These are phyloP conservation scores for Tricholoma saponaceum DNA, from an alignment of 768 basidiomycete genomes.

Conservation along the genomic window DNA sequence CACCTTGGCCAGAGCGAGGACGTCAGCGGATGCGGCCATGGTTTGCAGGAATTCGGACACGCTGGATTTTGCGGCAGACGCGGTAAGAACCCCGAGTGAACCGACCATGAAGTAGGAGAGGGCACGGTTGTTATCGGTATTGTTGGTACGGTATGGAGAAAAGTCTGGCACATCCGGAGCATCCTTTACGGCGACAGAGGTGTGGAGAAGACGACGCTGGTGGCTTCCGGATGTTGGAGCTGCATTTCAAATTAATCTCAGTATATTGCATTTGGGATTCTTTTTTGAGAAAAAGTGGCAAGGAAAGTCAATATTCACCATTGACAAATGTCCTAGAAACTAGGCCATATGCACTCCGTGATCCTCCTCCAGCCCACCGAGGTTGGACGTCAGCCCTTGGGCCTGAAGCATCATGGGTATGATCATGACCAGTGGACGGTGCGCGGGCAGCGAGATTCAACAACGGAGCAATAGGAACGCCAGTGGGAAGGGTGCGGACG, in stretches of 20 bases:
- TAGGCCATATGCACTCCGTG: conserved; percentile 47
- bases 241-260: conserved; percentile 19
- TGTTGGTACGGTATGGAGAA: conserved; percentile 70
- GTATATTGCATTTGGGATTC: background rate
- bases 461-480: conserved; percentile 72
- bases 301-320: conserved; percentile 39
- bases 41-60: conserved; percentile 93
- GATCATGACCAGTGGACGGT: conserved; percentile 53
- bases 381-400: conserved; percentile 62
- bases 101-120: conserved; percentile 90
- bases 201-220: conserved; percentile 75
- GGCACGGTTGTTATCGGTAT: conserved; percentile 63
- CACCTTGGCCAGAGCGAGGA: conserved; percentile 96
- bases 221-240: conserved; percentile 51
- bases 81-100: conserved; percentile 88
- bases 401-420: conserved; percentile 49
- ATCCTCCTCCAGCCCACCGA: conserved; percentile 58
- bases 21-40: conserved; percentile 97
- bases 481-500: conserved; percentile 71
- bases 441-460: conserved; percentile 72
- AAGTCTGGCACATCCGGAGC: conserved; percentile 89
- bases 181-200: conserved; percentile 63
- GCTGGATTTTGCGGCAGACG: conserved; percentile 90
- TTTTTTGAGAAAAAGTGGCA: background rate
- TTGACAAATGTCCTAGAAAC: conserved; percentile 60